Evolutionary conservation across 768 basidiomycete genomes (phyloP).

Genomic region (Cystobasidium ongulense): DNA sequence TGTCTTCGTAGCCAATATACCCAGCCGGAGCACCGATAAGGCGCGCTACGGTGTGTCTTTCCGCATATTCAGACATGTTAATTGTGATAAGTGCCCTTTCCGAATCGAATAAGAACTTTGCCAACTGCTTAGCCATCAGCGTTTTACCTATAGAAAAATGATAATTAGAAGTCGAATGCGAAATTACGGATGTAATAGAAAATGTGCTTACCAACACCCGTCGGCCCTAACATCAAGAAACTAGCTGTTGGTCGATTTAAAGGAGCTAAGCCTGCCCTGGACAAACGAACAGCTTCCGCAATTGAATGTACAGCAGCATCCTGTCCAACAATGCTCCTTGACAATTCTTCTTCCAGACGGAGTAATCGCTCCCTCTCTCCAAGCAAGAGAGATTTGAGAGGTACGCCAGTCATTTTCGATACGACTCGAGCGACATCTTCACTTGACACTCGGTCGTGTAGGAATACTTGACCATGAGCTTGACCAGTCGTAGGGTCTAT

Average conservation of each 20-base stretch:
- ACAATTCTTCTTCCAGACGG: conserved; percentile 78
- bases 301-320: conserved; percentile 74
- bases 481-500: background rate
- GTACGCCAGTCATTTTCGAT: conserved; percentile 65
- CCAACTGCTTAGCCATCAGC: conserved; percentile 67
- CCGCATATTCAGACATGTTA: conserved; percentile 68
- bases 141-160: conserved; percentile 56
- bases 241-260: conserved; percentile 56
- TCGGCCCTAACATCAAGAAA: conserved; percentile 10
- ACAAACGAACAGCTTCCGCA: conserved; percentile 83
- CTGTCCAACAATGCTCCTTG: conserved; percentile 74
- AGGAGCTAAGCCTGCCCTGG: conserved; percentile 79
- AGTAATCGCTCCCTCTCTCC: conserved; percentile 63
- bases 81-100: conserved; percentile 95
- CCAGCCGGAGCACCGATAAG: conserved; percentile 88
- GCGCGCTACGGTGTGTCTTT: conserved; percentile 80
- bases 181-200: conserved; percentile 68
- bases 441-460: conserved; percentile 49
- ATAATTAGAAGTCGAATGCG: conserved; percentile 81
- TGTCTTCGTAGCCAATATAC: conserved; percentile 72
- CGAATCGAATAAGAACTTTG: conserved; percentile 81
- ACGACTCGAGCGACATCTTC: conserved; percentile 84
- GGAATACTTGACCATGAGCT: conserved; percentile 36
- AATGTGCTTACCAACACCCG: background rate
- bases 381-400: conserved; percentile 28